Conservation (phyloP, 1,284 basidiomycete species). For the Ceratobasidium sp. region DNA sequence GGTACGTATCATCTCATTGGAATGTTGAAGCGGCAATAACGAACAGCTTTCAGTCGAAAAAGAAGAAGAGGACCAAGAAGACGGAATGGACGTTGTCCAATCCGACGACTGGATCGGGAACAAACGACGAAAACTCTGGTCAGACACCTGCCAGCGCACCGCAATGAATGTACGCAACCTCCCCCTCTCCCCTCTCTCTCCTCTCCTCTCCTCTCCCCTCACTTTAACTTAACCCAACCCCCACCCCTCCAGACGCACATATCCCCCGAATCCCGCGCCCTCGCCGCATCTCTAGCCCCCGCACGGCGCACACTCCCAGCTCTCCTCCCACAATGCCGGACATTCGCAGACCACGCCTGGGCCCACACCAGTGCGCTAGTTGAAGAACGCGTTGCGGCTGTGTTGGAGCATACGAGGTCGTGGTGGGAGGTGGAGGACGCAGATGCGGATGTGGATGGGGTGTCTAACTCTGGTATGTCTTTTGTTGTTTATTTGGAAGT, state of each 20-base stretch:
- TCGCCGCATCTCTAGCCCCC: slow-evolving; percentile 91
- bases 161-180: slow-evolving; percentile 76
- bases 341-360: slow-evolving; percentile 98
- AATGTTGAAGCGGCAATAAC: background rate
- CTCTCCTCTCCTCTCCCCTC: background rate
- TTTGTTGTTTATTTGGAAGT: background rate
- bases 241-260: slow-evolving; percentile 71
- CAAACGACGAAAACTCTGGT: slow-evolving; percentile 83
- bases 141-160: slow-evolving; percentile 81
- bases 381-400: slow-evolving; percentile 80
- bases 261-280: slow-evolving; percentile 70
- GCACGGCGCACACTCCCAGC: slow-evolving; percentile 79
- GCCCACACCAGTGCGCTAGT: slow-evolving; percentile 87
- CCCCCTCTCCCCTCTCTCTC: slow-evolving; percentile 2
- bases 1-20: slow-evolving; percentile 60
- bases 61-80: slow-evolving; percentile 64
- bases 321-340: slow-evolving; percentile 80
- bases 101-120: slow-evolving; percentile 73
- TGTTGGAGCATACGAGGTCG: slow-evolving; percentile 52
- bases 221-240: too few species aligned
- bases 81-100: slow-evolving; percentile 62
- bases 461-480: slow-evolving; percentile 51
- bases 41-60: slow-evolving; percentile 11
- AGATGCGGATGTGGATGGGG: slow-evolving; percentile 58
- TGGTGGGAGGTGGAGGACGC: slow-evolving; percentile 66